Conservation (phyloP, 1,139 yeast genomes). For the Meyerozyma smithsonii region DNA sequence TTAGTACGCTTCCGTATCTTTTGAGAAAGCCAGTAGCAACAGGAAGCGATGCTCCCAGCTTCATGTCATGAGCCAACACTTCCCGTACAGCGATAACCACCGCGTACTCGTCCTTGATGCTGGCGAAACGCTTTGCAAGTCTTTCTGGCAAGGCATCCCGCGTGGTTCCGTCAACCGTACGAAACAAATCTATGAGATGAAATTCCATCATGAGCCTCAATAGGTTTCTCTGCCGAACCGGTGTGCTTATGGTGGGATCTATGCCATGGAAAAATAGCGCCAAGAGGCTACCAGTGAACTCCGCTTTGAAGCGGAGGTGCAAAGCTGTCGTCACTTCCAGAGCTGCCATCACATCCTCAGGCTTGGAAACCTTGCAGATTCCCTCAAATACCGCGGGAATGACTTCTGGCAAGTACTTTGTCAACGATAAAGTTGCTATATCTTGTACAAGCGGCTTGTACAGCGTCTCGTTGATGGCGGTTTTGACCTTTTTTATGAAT, state of each 20-base stretch:
- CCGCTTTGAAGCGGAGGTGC: conserved; percentile 64
- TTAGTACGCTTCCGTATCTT: conserved; percentile 28
- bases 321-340: conserved; percentile 66
- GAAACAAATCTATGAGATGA: conserved; percentile 55
- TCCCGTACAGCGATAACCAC: conserved; percentile 51
- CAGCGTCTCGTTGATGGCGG: conserved; percentile 49
- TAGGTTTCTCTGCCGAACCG: conserved; percentile 47
- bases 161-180: conserved; percentile 32
- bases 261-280: conserved; percentile 44
- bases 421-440: conserved; percentile 57
- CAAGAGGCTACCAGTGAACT: conserved; percentile 52
- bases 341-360: conserved; percentile 60
- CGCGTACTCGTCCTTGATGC: conserved; percentile 30
- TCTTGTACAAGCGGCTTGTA: conserved; percentile 50
- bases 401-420: conserved; percentile 74
- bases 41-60: conserved; percentile 42
- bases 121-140: conserved; percentile 16
- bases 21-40: conserved; percentile 50
- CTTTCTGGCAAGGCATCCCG: conserved; percentile 22
- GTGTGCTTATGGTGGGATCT: conserved; percentile 32
- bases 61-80: conserved; percentile 45
- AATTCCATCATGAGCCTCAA: conserved; percentile 59
- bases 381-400: conserved; percentile 63
- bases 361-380: conserved; percentile 46
- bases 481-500: conserved; percentile 66